phyloP scores from a whole-genome alignment of 306 rosid species.

The Mimosa bimucronata region DNA sequence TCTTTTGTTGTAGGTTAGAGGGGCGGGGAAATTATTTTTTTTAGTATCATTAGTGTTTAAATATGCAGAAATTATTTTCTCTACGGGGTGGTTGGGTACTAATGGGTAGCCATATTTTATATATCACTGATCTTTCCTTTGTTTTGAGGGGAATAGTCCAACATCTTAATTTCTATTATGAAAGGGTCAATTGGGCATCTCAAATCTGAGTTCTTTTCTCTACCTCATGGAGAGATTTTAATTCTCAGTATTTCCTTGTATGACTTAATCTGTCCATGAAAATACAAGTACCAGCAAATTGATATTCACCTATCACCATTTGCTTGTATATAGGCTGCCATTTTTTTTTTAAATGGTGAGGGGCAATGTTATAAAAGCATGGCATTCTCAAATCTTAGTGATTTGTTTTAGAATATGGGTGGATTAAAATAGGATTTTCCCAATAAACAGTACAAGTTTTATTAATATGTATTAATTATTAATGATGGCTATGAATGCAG shows the following conservation, averaged over 20 bases:
- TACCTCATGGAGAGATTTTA: conserved; percentile 12
- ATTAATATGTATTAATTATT: too few species aligned
- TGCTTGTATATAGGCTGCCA: background rate
- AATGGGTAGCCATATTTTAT: conserved; percentile 1
- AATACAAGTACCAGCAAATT: background rate
- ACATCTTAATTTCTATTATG: conserved; percentile 49
- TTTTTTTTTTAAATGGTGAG: too few species aligned
- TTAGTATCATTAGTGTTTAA: conserved; percentile 50
- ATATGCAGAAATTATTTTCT: conserved; percentile 56
- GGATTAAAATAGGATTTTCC: too few species aligned
- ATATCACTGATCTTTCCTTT: conserved; percentile 25
- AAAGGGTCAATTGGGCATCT: conserved; percentile 59
- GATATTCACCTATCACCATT: background rate
- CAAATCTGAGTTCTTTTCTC: conserved; percentile 35
- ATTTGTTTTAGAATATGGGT: too few species aligned
- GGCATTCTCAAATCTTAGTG: too few species aligned
- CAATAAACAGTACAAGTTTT: too few species aligned
- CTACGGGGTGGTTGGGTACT: conserved; percentile 40
- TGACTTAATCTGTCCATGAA: conserved; percentile 10
- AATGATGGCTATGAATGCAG: too few species aligned
- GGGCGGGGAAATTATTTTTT: conserved; percentile 31
- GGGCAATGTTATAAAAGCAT: too few species aligned
- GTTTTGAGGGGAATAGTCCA: conserved; percentile 43
- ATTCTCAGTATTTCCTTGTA: background rate
- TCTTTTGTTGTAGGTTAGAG: conserved; percentile 38